Base-by-base conservation (phyloP, 306 rosid genomes). In the Rosa lucieae region DNA sequence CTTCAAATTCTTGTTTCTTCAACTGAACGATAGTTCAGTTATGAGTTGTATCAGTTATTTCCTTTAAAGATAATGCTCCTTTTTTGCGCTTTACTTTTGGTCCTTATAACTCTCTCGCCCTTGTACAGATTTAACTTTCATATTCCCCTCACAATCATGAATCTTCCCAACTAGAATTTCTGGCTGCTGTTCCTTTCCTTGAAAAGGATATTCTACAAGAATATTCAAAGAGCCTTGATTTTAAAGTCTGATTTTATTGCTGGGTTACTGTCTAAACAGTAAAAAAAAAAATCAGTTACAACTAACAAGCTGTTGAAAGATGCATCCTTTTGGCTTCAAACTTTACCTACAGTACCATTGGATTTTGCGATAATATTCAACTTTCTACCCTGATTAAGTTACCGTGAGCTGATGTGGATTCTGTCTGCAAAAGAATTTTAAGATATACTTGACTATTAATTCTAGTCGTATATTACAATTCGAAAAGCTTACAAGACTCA, bases 1-100 rank as follows among this genome's bases (percentile, higher is more conserved):
- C 71, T 62, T 75, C 3, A 61, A 61, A 56, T 42, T 20, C 21
- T 48, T 55, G 39, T 74, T 80, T 83, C 61, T 37, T 59, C 37
- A 10, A 20, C 75, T 20, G 58, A 58, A 66, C 37, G 17, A 39
- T 59, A 61, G 47, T 37, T 76, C 66, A 20, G 61, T 71, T 13
- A 56, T 53, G 43, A 55, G 47, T 12, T 21, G n/a, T 56, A 13
- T 55, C 13, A 52, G 43, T 7, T 48, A 1, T 70, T 56, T 32
- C 8, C 6, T 4, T 42, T 35, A 21, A 66, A 44, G 75, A 48
- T 62, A 18, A 39, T 39, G 20, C 53, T 44, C 52, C 8, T 68
- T n/a, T 68, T n/a, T 21, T 42, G 9, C 3, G 17, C 73, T 68
- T 43, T 43, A 26, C 5, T 20, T 17, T 20, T 4, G 76, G 76